Evolutionary conservation across 2,329 filamentous ascomycete species (phyloP).

Genomic region (Ascochyta koolunga): DNA sequence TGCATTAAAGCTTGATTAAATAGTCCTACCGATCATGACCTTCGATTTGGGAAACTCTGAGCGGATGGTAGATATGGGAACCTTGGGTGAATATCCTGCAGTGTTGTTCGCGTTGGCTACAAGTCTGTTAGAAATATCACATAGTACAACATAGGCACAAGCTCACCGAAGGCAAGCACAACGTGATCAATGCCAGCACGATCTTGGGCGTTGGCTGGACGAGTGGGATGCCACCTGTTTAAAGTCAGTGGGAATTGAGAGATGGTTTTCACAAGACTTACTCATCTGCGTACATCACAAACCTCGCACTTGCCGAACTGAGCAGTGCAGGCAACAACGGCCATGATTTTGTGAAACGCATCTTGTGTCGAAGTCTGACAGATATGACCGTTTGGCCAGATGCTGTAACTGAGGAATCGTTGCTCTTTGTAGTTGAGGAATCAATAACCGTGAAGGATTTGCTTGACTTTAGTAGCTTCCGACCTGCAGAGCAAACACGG

Average conservation of each 20-base stretch:
- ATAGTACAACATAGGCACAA: neutral
- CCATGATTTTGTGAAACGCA: conserved; percentile 26
- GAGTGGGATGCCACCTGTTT: conserved; percentile 43
- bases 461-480: conserved; percentile 5
- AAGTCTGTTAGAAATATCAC: neutral
- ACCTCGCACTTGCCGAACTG: conserved; percentile 29
- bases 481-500: conserved; percentile 17
- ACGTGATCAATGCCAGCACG: conserved; percentile 46
- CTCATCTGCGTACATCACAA: conserved; percentile 44
- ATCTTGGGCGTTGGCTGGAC: conserved; percentile 32
- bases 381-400: neutral
- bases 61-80: conserved; percentile 58
- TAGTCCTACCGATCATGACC: conserved; percentile 59
- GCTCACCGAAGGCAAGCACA: conserved; percentile 39
- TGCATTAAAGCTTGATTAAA: neutral
- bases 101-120: conserved; percentile 48
- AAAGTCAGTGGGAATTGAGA: neutral
- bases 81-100: conserved; percentile 60
- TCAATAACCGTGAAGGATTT: neutral
- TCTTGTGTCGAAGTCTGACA: conserved; percentile 17
- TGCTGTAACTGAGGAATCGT: neutral
- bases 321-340: conserved; percentile 22
- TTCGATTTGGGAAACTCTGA: conserved; percentile 64
- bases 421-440: conserved; percentile 6
- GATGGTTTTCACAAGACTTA: conserved; percentile 19